These are phyloP conservation scores for Trametes versicolor DNA, from an alignment of 1,284 basidiomycete genomes.

Conservation along the genomic window DNA sequence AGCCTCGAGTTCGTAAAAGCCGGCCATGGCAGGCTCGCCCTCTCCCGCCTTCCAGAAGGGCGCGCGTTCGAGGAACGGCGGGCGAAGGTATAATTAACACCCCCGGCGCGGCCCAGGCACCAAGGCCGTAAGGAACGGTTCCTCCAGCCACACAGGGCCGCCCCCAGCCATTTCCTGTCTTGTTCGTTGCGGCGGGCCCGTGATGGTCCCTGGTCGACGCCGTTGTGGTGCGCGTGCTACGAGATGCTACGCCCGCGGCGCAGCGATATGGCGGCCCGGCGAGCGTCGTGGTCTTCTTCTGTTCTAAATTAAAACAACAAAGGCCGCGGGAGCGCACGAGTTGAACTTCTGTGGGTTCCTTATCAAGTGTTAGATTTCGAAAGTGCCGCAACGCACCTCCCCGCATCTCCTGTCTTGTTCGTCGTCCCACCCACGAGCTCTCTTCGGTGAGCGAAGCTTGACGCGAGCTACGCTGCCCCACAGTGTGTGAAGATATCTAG, in stretches of 20 bases:
- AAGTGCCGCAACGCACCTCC: too few relatives aligned
- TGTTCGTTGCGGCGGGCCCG: not conserved
- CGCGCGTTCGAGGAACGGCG: too few relatives aligned
- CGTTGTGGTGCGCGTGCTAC: not conserved
- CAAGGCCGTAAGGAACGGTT: not conserved
- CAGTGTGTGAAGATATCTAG: not conserved
- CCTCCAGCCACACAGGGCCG: not conserved
- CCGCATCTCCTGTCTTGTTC: too few relatives aligned
- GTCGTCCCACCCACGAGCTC: too few relatives aligned
- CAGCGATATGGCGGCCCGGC: too few relatives aligned
- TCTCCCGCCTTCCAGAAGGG: too few relatives aligned
- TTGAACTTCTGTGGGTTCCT: too few relatives aligned
- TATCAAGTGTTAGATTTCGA: too few relatives aligned
- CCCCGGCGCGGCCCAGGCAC: not conserved
- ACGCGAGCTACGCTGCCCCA: not conserved
- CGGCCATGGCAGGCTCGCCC: not conserved
- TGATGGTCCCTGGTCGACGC: slow-evolving; percentile 1
- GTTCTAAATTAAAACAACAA: too few relatives aligned
- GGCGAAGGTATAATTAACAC: not conserved
- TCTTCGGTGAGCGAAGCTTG: too few relatives aligned
- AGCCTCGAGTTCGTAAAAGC: not conserved
- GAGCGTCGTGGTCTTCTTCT: too few relatives aligned
- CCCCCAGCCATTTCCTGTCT: not conserved
- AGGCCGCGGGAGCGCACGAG: too few relatives aligned
- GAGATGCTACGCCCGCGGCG: not conserved